These are phyloP conservation scores for Pichia membranifaciens DNA, from an alignment of 805 yeast species.

Conservation along the genomic window DNA sequence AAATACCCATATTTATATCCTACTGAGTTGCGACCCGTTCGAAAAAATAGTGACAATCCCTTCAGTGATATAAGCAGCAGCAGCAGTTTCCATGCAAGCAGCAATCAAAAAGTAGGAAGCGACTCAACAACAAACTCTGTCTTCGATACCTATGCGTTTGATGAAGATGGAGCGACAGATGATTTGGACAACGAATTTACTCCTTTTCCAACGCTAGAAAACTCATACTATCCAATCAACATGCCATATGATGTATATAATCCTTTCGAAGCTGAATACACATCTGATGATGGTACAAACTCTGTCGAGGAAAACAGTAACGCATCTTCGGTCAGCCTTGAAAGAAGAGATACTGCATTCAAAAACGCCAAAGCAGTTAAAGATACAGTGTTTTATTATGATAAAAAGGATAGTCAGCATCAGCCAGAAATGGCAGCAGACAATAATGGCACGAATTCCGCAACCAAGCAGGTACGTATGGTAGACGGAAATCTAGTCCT, in stretches of 20 bases:
- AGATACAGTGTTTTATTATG: conserved; percentile 14
- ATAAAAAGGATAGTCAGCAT: neutral
- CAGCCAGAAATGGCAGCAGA: neutral
- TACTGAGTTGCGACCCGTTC: conserved; percentile 2
- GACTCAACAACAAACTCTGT: conserved; percentile 6
- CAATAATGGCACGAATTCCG: conserved; percentile 13
- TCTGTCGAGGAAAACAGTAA: conserved; percentile 6
- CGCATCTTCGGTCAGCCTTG: neutral
- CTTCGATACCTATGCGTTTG: conserved; percentile 25
- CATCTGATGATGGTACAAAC: conserved; percentile 18
- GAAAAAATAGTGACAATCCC: neutral
- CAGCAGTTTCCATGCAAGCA: no score
- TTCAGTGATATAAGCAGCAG: neutral
- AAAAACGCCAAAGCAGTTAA: conserved; percentile 15
- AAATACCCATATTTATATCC: neutral
- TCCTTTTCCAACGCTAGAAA: conserved; percentile 30
- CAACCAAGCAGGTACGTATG: conserved; percentile 41
- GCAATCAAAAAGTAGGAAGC: neutral
- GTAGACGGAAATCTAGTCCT: conserved; percentile 76
- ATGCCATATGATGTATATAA: conserved; percentile 25
- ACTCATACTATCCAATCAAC: conserved; percentile 31
- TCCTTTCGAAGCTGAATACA: conserved; percentile 26
- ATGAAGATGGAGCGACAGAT: conserved; percentile 21
- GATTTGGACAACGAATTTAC: conserved; percentile 25
- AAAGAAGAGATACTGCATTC: conserved; percentile 11